Percentiles rank a stretch among this genome's conserved stretches.
Conservation (phyloP, 768 basidiomycete species). For the Sarcomyxa edulis region DNA sequence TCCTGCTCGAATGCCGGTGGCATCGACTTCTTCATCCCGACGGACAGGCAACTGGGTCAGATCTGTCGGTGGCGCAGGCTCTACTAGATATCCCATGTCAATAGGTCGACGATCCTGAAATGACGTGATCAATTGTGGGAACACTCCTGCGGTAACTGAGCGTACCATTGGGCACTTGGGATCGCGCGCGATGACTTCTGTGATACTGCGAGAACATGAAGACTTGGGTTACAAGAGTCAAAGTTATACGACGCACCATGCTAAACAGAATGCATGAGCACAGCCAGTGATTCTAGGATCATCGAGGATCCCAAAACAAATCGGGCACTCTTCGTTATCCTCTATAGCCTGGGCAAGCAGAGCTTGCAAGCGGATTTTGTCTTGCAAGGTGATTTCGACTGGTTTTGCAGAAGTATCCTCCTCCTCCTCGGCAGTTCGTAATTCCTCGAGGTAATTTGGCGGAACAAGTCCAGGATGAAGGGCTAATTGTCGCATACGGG, state of each 20-base stretch:
- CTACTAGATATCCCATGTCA: slow-evolving; percentile 48
- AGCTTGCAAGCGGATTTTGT: slow-evolving; percentile 51
- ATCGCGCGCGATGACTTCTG: slow-evolving; percentile 63
- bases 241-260: slow-evolving; percentile 42
- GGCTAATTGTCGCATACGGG: slow-evolving; percentile 77
- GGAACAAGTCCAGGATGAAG: slow-evolving; percentile 79
- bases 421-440: slow-evolving; percentile 35
- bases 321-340: slow-evolving; percentile 79
- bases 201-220: slow-evolving; percentile 40
- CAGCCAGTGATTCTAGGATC: slow-evolving; percentile 74
- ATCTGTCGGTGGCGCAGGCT: slow-evolving; percentile 62
- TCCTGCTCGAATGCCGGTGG: slow-evolving; percentile 35
- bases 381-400: slow-evolving; percentile 44
- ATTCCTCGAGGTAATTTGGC: slow-evolving; percentile 59
- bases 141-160: not conserved
- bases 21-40: slow-evolving; percentile 33
- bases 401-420: slow-evolving; percentile 23
- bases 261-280: slow-evolving; percentile 64
- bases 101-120: slow-evolving; percentile 67
- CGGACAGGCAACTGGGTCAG: slow-evolving; percentile 53
- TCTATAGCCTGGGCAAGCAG: slow-evolving; percentile 64
- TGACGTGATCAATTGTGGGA: not conserved
- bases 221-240: slow-evolving; percentile 1
- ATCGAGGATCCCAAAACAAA: slow-evolving; percentile 57
- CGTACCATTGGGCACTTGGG: slow-evolving; percentile 79